Evolutionary conservation across 1,284 basidiomycete species (phyloP), one percentile per base, ranked within the genome.

Genomic region (Fomitiporia mediterranea): DNA sequence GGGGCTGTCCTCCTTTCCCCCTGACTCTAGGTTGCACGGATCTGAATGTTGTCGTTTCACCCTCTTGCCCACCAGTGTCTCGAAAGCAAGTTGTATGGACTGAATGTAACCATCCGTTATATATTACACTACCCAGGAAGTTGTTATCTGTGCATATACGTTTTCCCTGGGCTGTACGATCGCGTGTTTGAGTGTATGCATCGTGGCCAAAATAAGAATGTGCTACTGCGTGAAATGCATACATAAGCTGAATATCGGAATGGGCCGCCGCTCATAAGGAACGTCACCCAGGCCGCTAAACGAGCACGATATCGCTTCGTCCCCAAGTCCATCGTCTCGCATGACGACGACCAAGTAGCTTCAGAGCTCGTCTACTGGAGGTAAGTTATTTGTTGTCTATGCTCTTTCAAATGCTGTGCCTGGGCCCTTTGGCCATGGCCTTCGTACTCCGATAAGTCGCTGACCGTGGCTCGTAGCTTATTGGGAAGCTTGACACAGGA

Each of bases 241-340:
- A 50, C 62, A 35, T 62, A 59, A 11, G 37, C 53, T 15, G 57
- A 65, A 60, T 30, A 65, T 30, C 44, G 44, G 44, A 30, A 46
- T 46, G 25, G 25, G 4, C 44, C 44, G 44, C 44, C 30, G 21
- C 21, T 23, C 44, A 46, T 30, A 46, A 30, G 44, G 44, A 46
- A 17, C 44, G 44, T 46, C 44, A 30, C 44, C 25, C 44, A 46
- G 23, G 28, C 13, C 28, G 7, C 25, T 30, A 8, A 15, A 25
- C 39, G 39, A 53, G 51, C 39, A 32, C 51, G 51, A 40, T 53
- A 53, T 53, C 51, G 51, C 44, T 46, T 46, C 39, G 9, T 13
- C 28, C 37, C 40, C 27, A 43, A 43, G 8, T 30, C 25, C 54
- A 50, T 55, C 38, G 54, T 55, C 47, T 47, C 54, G 54, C 54